A percentile compares a stretch with the other conserved stretches of the same genome.
Evolutionary conservation across 139 green algal species (phyloP).

Genomic region (Microglena sp.): DNA sequence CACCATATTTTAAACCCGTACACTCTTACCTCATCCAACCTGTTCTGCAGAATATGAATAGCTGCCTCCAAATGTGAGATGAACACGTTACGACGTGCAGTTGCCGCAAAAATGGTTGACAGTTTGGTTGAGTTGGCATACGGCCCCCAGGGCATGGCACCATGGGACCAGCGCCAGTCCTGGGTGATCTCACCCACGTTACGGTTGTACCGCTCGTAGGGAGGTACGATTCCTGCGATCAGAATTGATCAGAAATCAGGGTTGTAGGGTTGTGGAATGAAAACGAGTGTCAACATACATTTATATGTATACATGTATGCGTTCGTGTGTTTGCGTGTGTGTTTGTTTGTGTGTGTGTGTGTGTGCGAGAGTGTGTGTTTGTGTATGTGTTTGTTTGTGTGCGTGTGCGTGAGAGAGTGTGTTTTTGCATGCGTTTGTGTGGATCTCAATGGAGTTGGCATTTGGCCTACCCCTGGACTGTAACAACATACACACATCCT

Average conservation of each 20-base stretch:
- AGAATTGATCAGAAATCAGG: no score
- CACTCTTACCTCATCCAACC: neutral
- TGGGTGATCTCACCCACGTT: constrained; percentile 7
- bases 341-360: neutral
- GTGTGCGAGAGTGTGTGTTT: neutral
- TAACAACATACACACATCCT: no score
- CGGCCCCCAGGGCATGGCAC: constrained; percentile 34
- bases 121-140: constrained; percentile 28
- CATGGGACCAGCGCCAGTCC: constrained; percentile 42
- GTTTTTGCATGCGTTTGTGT: neutral
- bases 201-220: constrained; percentile 19
- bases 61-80: constrained; percentile 1
- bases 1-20: neutral
- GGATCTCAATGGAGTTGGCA: no score
- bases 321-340: neutral
- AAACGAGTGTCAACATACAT: no score
- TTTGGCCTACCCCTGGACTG: no score
- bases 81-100: constrained; percentile 7
- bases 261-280: no score
- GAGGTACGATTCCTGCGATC: constrained; percentile 18
- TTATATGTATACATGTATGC: neutral
- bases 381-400: neutral
- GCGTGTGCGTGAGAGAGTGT: neutral
- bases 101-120: neutral
- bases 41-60: neutral